phyloP scores from a whole-genome alignment of 345 rosid genomes.

The Corymbia maculata region DNA sequence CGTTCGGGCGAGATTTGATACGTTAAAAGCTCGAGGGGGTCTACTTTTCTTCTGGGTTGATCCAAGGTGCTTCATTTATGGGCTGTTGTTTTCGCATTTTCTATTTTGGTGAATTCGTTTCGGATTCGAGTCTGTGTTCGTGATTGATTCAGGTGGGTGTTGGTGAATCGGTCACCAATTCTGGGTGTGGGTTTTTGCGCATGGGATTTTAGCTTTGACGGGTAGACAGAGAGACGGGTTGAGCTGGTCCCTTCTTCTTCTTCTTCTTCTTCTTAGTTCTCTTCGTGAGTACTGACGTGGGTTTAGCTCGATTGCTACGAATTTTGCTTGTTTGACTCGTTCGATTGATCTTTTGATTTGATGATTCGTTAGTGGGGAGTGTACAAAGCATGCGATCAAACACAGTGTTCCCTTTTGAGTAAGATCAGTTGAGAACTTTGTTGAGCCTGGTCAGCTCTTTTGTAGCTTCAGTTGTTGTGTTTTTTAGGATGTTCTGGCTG shows the following conservation, averaged over 20 bases:
- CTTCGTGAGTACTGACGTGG: not conserved
- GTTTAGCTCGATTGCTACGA: not conserved
- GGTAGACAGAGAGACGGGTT: not conserved
- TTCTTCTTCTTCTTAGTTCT: not conserved
- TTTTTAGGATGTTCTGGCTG: not conserved
- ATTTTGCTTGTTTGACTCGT: not conserved
- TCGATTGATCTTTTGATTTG: not conserved
- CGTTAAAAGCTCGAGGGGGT: not conserved
- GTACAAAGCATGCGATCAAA: not conserved
- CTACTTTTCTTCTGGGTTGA: not conserved
- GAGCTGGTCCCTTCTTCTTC: not conserved
- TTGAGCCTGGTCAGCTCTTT: not conserved
- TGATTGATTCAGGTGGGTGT: not conserved
- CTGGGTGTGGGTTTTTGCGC: not conserved
- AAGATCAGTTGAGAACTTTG: not conserved
- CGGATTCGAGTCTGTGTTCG: not conserved
- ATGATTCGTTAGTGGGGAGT: not conserved
- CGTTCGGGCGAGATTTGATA: not conserved
- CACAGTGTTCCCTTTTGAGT: not conserved
- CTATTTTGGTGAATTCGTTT: not conserved
- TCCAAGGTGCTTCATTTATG: not conserved
- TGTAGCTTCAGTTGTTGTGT: not conserved
- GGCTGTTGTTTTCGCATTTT: not conserved
- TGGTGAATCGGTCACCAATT: not conserved
- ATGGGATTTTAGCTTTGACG: not conserved